These are phyloP conservation scores for Corymbia calophylla DNA, from an alignment of 441 rosid genomes.

Conservation along the genomic window DNA sequence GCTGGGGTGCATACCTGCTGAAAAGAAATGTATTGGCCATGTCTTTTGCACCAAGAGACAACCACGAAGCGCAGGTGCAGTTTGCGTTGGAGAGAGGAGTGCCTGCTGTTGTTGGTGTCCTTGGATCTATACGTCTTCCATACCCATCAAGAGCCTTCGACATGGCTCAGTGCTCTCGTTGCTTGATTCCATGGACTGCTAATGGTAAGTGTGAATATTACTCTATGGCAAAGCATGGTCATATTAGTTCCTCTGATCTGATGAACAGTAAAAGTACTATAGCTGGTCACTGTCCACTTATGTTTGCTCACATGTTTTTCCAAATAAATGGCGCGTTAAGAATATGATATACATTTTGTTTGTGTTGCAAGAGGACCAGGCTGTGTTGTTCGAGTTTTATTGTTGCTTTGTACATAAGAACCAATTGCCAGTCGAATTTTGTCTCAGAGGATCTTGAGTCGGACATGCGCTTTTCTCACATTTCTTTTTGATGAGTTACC, in stretches of 20 bases:
- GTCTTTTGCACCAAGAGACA: conserved; percentile 69
- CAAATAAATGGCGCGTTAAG: not conserved
- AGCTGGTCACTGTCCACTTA: not conserved
- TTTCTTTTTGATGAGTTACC: not conserved
- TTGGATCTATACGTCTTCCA: conserved; percentile 57
- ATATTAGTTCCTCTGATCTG: not conserved
- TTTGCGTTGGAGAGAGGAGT: conserved; percentile 76
- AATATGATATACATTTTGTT: not conserved
- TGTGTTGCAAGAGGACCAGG: not conserved
- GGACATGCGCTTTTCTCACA: not conserved
- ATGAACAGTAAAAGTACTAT: not conserved
- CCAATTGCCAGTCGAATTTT: not conserved
- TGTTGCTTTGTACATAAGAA: not conserved
- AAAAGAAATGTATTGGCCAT: conserved; percentile 58
- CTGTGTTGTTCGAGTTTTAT: not conserved
- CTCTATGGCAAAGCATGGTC: not conserved
- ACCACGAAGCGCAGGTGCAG: conserved; percentile 72
- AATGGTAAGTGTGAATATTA: conserved; percentile 38
- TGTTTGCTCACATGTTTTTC: not conserved
- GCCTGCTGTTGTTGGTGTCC: conserved; percentile 60
- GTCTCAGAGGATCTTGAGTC: not conserved
- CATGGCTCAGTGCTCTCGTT: conserved; percentile 77
- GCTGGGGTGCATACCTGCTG: conserved; percentile 72
- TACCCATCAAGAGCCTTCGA: conserved; percentile 66
- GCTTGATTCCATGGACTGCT: conserved; percentile 64